Percentiles rank a stretch among this genome's conserved stretches.
Conservation (phyloP, 2,329 filamentous ascomycete genomes). For the Volutella citrinella region DNA sequence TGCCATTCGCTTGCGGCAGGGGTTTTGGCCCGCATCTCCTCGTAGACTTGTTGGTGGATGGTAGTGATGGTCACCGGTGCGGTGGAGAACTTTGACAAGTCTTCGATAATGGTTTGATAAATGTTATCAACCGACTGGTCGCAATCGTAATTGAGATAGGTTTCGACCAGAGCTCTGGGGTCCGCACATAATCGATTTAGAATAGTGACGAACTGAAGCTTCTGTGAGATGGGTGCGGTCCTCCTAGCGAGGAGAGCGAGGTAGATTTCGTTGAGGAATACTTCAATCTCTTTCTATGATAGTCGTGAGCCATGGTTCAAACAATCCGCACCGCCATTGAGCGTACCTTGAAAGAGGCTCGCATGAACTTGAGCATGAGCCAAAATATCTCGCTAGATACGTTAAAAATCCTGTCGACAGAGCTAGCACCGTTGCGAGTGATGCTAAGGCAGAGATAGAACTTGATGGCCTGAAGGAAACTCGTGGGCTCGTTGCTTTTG, state of each 20-base stretch:
- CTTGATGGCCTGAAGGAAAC: slow-evolving; percentile 91
- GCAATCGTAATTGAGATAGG: slow-evolving; percentile 98
- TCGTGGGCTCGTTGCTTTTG: slow-evolving; percentile 82
- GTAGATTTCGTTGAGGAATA: slow-evolving; percentile 97
- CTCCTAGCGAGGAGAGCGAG: slow-evolving; percentile 85
- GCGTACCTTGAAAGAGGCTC: slow-evolving; percentile 83
- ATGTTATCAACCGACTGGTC: slow-evolving; percentile 95
- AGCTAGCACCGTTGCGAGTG: slow-evolving; percentile 92
- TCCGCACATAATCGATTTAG: slow-evolving; percentile 82
- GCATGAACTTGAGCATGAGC: slow-evolving; percentile 92
- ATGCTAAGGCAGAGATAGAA: slow-evolving; percentile 95
- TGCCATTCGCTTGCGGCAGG: slow-evolving; percentile 75
- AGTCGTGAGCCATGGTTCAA: slow-evolving; percentile 21
- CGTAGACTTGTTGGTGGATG: slow-evolving; percentile 79
- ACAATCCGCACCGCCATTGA: background rate
- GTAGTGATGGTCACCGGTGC: slow-evolving; percentile 72
- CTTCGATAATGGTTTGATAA: slow-evolving; percentile 92
- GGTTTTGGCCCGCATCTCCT: slow-evolving; percentile 68
- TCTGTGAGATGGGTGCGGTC: slow-evolving; percentile 84
- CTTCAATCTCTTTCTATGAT: slow-evolving; percentile 85
- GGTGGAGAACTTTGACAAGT: slow-evolving; percentile 83
- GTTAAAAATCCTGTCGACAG: slow-evolving; percentile 87
- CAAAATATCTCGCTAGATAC: slow-evolving; percentile 97
- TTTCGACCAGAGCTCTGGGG: slow-evolving; percentile 84
- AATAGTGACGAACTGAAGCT: slow-evolving; percentile 85